Base-by-base conservation (phyloP, 2,329 filamentous ascomycete species). In the Neonectria neomacrospora region DNA sequence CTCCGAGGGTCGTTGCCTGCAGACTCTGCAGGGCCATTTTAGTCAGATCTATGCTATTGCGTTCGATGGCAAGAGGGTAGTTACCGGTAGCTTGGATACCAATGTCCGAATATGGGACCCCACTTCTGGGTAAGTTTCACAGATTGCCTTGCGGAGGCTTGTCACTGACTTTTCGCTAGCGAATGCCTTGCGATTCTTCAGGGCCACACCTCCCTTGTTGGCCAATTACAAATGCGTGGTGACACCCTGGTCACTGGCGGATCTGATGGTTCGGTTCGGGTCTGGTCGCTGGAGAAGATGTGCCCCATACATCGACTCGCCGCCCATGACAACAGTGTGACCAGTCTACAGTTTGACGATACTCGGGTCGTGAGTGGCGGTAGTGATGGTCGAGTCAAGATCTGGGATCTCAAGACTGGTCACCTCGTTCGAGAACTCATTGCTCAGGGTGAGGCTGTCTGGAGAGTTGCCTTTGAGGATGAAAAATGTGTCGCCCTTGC, bases 21-120 rank as follows among this genome's bases (percentile, higher is more conserved):
- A 95, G 70, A 97, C 94, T 0, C 84, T 99, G 41, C 90, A 91
- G 47, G 96, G 96, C 0, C 96, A 99, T 79, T 99, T 97, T 80
- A 98, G 95, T 76, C 96, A 99, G 76, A 99, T 99, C 62, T 99
- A 99, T 77, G 96, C 96, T 20, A 97, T 99, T 76, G 96, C 96
- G 1, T 99, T 98, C 79, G 96, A 99, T 76, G 96, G 96, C 41
- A 90, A 90, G 70, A 88, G 94, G 67, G 94, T 99, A 61, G 95
- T 96, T 37, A 99, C 96, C 10, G 96, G 96, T 54, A 97, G 94
- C 78, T 82, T 99, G 65, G 96, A 99, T 79, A 99, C 96, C 3
- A 97, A 95, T 72, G 95, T 99, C 26, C 87, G 96, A 67, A 96
- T 99, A 66, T 99, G 96, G 96, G 94, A 99, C 82, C 93, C 93